A percentile compares a stretch with the other conserved stretches of the same genome.
phyloP scores from a whole-genome alignment of 768 basidiomycete species.

The Roridomyces roridus region DNA sequence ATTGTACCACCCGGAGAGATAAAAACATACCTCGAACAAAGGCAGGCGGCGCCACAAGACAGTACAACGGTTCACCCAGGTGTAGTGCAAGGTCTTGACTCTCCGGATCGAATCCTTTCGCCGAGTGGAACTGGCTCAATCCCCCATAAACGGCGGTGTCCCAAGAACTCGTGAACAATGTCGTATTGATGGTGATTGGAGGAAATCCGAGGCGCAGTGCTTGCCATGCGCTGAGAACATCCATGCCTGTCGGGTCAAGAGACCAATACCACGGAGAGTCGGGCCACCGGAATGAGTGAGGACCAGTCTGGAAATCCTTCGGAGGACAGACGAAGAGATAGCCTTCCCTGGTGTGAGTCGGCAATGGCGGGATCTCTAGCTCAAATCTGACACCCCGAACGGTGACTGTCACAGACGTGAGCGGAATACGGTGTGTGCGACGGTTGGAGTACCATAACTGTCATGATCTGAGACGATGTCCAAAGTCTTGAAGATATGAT shows the following conservation, averaged over 20 bases:
- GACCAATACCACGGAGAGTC: constrained; percentile 4
- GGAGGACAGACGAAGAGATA: neutral
- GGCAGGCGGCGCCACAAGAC: no score
- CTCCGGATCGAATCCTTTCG: constrained; percentile 2
- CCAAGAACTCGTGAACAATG: neutral
- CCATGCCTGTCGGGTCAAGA: neutral
- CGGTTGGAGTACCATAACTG: neutral
- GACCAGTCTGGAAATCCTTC: neutral
- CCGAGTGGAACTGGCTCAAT: neutral
- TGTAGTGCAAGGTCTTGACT: constrained; percentile 5
- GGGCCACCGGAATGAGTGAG: neutral
- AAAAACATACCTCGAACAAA: no score
- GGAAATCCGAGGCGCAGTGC: constrained; percentile 1
- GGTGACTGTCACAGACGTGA: no score
- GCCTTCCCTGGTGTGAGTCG: neutral
- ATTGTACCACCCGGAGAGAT: no score
- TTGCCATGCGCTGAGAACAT: neutral
- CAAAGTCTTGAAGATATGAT: neutral
- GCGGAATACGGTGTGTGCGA: no score
- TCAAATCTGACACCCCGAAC: no score
- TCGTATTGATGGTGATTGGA: neutral
- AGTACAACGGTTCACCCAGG: neutral
- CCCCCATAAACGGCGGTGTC: neutral
- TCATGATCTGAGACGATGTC: neutral
- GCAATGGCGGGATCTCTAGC: no score